Evolutionary conservation across 192 early-diverging fungal species (phyloP).

Genomic region (Lobosporangium transversale): DNA sequence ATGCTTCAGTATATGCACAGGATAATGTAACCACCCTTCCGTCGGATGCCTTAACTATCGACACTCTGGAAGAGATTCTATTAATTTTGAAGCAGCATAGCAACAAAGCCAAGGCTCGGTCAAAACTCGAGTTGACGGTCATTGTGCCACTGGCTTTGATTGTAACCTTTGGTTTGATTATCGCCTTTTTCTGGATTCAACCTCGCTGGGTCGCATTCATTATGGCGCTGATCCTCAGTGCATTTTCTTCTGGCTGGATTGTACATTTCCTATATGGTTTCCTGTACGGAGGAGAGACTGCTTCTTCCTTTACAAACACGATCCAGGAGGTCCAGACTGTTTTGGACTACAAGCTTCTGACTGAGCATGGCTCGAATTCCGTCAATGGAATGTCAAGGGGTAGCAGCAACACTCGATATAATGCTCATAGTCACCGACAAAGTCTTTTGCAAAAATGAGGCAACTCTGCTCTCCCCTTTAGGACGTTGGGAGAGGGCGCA

Average conservation of each 20-base stretch:
- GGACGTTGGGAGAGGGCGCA: slow-evolving; percentile 35
- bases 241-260: slow-evolving; percentile 27
- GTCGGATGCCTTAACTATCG: not conserved
- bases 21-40: not conserved
- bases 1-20: not conserved
- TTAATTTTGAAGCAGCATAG: slow-evolving; percentile 28
- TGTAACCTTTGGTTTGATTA: slow-evolving; percentile 6
- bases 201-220: slow-evolving; percentile 34
- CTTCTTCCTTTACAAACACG: slow-evolving; percentile 16
- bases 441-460: slow-evolving; percentile 37
- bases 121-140: slow-evolving; percentile 9
- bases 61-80: slow-evolving; percentile 25
- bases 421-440: not conserved
- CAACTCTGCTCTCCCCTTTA: slow-evolving; percentile 23
- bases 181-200: slow-evolving; percentile 33
- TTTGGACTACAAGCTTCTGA: slow-evolving; percentile 7
- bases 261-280: slow-evolving; percentile 43
- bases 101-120: not conserved
- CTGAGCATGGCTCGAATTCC: not conserved
- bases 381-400: not conserved
- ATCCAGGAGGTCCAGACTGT: slow-evolving; percentile 37
- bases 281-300: slow-evolving; percentile 32
- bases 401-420: slow-evolving; percentile 4
- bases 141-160: slow-evolving; percentile 11
- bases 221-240: slow-evolving; percentile 14